phyloP scores from a whole-genome alignment of 2,329 filamentous ascomycete species.

The Penicillium sp. region DNA sequence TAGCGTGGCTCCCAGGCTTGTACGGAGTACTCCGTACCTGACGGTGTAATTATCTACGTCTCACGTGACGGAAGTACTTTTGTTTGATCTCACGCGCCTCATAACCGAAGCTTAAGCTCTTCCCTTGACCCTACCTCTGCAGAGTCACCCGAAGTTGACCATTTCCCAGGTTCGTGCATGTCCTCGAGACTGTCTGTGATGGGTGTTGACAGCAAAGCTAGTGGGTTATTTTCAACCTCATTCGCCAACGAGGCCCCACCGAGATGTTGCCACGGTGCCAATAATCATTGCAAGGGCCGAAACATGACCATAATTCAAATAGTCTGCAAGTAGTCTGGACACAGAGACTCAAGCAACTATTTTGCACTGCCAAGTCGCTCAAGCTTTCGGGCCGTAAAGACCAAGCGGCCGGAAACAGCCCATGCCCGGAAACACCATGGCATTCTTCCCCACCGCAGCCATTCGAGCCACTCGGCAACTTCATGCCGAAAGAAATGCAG shows the following conservation, averaged over 20 bases:
- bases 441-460: not conserved
- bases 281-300: too few relatives aligned
- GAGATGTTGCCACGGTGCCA: not conserved
- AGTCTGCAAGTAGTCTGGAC: too few relatives aligned
- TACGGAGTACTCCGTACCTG: too few relatives aligned
- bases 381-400: not conserved
- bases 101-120: too few relatives aligned
- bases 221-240: not conserved
- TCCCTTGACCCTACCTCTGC: too few relatives aligned
- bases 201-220: not conserved
- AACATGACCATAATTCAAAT: too few relatives aligned
- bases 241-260: not conserved
- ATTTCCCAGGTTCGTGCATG: too few relatives aligned
- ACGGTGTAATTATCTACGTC: too few relatives aligned
- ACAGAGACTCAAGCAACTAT: not conserved
- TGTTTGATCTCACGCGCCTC: too few relatives aligned
- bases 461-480: not conserved
- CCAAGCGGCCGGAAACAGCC: not conserved
- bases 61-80: too few relatives aligned
- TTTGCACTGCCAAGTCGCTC: not conserved
- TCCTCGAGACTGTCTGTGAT: not conserved
- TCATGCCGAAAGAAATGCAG: not conserved
- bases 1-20: too few relatives aligned
- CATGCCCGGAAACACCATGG: not conserved
- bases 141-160: too few relatives aligned